phyloP scores from a whole-genome alignment of 768 basidiomycete genomes.

The Russula vinacea region DNA sequence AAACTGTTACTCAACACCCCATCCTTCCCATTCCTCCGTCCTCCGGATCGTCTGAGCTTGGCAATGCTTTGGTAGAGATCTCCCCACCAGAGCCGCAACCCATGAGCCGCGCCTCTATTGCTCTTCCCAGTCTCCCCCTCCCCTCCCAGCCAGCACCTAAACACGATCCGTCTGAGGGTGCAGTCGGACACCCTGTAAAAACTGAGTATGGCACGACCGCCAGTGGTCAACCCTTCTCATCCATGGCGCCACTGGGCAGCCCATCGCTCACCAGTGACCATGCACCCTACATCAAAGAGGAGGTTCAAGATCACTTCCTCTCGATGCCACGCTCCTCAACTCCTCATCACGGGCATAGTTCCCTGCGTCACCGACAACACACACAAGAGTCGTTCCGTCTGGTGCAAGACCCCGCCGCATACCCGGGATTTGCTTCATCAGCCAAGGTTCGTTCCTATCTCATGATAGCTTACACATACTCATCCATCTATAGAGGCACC shows the following conservation, averaged over 20 bases:
- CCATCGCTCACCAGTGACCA: conserved; percentile 8
- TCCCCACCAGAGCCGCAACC: conserved; percentile 6
- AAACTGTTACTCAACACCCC: neutral
- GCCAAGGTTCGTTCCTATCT: conserved; percentile 25
- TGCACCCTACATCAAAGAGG: conserved; percentile 16
- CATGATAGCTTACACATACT: conserved; percentile 12
- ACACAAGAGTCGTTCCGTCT: conserved; percentile 12
- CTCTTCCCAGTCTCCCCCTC: conserved; percentile 14
- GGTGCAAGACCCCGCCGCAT: conserved; percentile 24
- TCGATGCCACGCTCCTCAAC: conserved; percentile 13
- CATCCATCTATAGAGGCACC: conserved; percentile 18
- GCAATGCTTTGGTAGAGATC: conserved; percentile 23
- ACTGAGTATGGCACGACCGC: conserved; percentile 6
- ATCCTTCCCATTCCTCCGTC: conserved; percentile 1
- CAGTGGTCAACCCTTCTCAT: conserved; percentile 11
- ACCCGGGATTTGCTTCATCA: conserved; percentile 16
- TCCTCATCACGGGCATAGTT: conserved; percentile 5
- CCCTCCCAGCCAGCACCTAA: neutral
- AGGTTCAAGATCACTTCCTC: conserved; percentile 4
- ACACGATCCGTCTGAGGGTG: neutral
- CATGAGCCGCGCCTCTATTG: conserved; percentile 3
- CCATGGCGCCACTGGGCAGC: conserved; percentile 7
- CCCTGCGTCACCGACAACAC: conserved; percentile 12
- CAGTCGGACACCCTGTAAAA: conserved; percentile 11
- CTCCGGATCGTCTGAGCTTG: conserved; percentile 26